Evolutionary conservation across 2,329 filamentous ascomycete genomes (phyloP).

Genomic region (Colletotrichum gloeosporioides): DNA sequence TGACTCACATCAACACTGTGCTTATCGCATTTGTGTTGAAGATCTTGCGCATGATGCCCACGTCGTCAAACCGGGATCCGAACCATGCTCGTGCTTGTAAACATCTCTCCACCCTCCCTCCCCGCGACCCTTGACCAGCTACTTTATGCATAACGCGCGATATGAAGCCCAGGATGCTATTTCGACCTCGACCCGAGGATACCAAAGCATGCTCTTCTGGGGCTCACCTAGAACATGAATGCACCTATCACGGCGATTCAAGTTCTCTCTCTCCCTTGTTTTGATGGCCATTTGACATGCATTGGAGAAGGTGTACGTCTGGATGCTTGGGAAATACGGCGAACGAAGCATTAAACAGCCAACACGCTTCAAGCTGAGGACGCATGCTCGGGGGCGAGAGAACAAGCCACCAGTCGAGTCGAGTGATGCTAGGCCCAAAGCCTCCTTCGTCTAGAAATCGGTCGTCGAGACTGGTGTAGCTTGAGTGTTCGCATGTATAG

Average conservation of each 20-base stretch:
- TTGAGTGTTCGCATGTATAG: not conserved
- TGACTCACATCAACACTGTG: not conserved
- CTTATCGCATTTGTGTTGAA: not conserved
- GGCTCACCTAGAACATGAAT: not conserved
- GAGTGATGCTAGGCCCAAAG: not conserved
- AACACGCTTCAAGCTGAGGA: not conserved
- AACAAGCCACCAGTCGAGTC: not conserved
- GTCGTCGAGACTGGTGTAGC: not conserved
- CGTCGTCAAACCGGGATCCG: not conserved
- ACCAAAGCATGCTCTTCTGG: not conserved
- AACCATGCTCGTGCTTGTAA: not conserved
- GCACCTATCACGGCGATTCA: not conserved
- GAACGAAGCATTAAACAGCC: not conserved
- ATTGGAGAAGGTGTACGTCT: not conserved
- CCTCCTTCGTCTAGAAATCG: not conserved
- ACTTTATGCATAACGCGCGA: not conserved
- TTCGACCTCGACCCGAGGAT: not conserved
- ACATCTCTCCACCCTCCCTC: not conserved
- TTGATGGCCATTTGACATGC: not conserved
- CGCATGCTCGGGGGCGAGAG: not conserved
- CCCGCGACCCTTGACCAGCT: not conserved
- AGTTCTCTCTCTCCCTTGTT: not conserved
- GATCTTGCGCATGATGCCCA: not conserved
- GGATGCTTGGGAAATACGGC: not conserved
- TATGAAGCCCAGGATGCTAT: not conserved